Conservation (phyloP, 2,329 filamentous ascomycete species). For the Anisogramma anomala region DNA sequence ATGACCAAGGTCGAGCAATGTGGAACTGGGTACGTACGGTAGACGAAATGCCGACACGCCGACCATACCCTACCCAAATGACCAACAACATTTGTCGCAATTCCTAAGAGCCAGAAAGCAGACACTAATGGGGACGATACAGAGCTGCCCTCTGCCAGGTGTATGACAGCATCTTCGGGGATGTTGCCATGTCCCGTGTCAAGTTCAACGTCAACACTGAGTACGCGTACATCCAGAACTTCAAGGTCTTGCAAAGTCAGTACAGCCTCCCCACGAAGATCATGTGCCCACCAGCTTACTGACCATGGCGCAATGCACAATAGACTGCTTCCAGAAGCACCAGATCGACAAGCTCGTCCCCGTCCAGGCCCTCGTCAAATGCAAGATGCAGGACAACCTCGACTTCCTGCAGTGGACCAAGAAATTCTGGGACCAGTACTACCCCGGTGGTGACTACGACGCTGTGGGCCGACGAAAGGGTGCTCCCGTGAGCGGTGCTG, state of each 20-base stretch:
- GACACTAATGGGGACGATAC: slow-evolving; percentile 7
- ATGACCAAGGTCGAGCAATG: slow-evolving; percentile 98
- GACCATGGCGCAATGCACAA: slow-evolving; percentile 10
- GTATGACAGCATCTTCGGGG: slow-evolving; percentile 95
- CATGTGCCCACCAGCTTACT: not conserved
- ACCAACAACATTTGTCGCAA: not conserved
- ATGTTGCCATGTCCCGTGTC: slow-evolving; percentile 88
- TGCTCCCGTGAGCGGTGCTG: slow-evolving; percentile 44
- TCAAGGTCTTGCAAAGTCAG: slow-evolving; percentile 93
- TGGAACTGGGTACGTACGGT: slow-evolving; percentile 71
- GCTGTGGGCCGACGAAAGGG: slow-evolving; percentile 76
- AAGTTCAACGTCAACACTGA: slow-evolving; percentile 98
- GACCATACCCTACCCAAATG: not conserved
- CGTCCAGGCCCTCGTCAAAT: slow-evolving; percentile 82
- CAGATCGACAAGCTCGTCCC: slow-evolving; percentile 81
- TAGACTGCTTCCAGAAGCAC: slow-evolving; percentile 77
- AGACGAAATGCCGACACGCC: slow-evolving; percentile 11
- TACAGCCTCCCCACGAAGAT: slow-evolving; percentile 16
- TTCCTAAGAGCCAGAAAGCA: not conserved
- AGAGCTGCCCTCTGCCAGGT: slow-evolving; percentile 95
- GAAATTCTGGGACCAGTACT: slow-evolving; percentile 96
- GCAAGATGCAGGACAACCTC: slow-evolving; percentile 99
- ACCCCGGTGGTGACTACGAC: slow-evolving; percentile 94
- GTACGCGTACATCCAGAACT: slow-evolving; percentile 96
- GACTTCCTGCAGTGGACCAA: slow-evolving; percentile 98